phyloP scores from a whole-genome alignment of 139 green algal species.

The Pseudopediastrum boryanum region DNA sequence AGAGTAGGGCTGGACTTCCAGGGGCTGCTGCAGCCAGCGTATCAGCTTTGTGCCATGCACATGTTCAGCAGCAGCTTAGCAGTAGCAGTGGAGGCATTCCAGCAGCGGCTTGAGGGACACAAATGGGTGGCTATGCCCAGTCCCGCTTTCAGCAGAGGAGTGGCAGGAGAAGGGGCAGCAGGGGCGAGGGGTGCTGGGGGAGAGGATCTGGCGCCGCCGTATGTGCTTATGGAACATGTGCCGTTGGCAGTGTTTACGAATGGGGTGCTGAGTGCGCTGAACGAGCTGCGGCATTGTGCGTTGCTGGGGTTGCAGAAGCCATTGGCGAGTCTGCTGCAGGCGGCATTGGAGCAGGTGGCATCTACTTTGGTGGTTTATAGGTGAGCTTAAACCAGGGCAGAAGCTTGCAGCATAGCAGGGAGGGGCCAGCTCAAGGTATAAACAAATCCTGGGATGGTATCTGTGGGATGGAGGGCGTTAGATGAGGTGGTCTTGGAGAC shows the following conservation, averaged over 20 bases:
- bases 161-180: slow-evolving; percentile 26
- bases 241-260: slow-evolving; percentile 94
- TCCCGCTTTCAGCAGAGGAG: slow-evolving; percentile 22
- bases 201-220: slow-evolving; percentile 66
- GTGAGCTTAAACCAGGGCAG: too few species aligned
- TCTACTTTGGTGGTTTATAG: slow-evolving; percentile 66
- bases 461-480: too few species aligned
- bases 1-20: slow-evolving; percentile 96
- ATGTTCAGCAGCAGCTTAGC: slow-evolving; percentile 70
- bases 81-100: slow-evolving; percentile 72
- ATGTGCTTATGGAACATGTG: slow-evolving; percentile 87
- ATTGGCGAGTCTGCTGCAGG: slow-evolving; percentile 46
- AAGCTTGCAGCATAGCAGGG: too few species aligned
- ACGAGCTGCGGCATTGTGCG: slow-evolving; percentile 96
- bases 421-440: too few species aligned
- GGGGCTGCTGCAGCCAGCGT: slow-evolving; percentile 84
- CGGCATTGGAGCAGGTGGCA: slow-evolving; percentile 59
- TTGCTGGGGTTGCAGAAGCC: slow-evolving; percentile 42
- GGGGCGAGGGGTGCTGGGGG: background rate
- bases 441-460: too few species aligned
- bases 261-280: slow-evolving; percentile 87
- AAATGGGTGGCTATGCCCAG: slow-evolving; percentile 85
- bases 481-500: too few species aligned
- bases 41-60: slow-evolving; percentile 74
- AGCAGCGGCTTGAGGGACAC: slow-evolving; percentile 78